Evolutionary conservation across 768 basidiomycete species (phyloP).

Genomic region (Daedaleopsis sinensis): DNA sequence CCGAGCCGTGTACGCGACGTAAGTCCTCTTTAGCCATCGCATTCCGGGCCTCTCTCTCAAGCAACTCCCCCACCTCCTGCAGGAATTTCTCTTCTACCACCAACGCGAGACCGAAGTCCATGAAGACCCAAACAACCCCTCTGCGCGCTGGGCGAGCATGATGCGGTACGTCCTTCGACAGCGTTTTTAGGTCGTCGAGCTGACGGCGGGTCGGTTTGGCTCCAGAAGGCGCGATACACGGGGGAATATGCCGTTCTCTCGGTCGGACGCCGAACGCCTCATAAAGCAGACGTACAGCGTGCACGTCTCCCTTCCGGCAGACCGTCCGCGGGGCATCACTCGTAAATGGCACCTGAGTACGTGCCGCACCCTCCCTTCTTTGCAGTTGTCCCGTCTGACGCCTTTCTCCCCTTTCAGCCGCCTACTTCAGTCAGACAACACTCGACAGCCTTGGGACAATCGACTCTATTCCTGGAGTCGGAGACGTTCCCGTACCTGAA

Average conservation of each 20-base stretch:
- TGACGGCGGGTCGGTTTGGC: slow-evolving; percentile 9
- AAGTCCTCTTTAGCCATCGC: slow-evolving; percentile 3
- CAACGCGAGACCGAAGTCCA: slow-evolving; percentile 48
- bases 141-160: slow-evolving; percentile 66
- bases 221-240: slow-evolving; percentile 45
- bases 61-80: background rate
- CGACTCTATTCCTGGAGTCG: slow-evolving; percentile 67
- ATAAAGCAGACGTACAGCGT: slow-evolving; percentile 62
- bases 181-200: slow-evolving; percentile 7
- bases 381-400: slow-evolving; percentile 11
- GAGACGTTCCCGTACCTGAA: slow-evolving; percentile 68
- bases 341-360: slow-evolving; percentile 58
- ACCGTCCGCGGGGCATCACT: slow-evolving; percentile 42
- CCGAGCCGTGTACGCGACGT: slow-evolving; percentile 70
- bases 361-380: slow-evolving; percentile 24
- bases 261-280: slow-evolving; percentile 40
- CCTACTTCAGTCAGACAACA: slow-evolving; percentile 82
- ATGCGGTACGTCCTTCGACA: slow-evolving; percentile 27
- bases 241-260: slow-evolving; percentile 35
- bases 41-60: background rate
- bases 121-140: slow-evolving; percentile 45
- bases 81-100: slow-evolving; percentile 62
- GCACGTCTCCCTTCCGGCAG: slow-evolving; percentile 48
- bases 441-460: slow-evolving; percentile 73
- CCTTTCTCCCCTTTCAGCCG: slow-evolving; percentile 54